Evolutionary conservation across 2,329 filamentous ascomycete species (phyloP).

Genomic region (Ilyonectria mors-panacis): DNA sequence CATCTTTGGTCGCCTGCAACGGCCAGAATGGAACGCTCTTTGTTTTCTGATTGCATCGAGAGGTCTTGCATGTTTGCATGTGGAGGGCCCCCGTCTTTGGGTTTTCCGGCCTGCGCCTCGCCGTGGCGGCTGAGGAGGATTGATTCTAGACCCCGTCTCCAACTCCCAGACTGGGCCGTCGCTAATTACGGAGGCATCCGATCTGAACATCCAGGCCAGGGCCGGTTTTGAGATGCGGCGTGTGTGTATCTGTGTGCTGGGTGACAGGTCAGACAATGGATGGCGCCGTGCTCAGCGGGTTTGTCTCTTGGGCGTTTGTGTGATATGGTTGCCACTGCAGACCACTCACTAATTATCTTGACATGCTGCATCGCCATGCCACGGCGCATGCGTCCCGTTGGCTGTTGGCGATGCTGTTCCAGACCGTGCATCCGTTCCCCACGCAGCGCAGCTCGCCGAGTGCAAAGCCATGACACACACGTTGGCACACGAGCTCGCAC

Average conservation of each 20-base stretch:
- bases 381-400: neutral
- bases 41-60: neutral
- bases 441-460: neutral
- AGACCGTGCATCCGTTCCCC: neutral
- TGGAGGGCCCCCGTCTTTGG: neutral
- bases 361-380: neutral
- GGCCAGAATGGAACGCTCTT: neutral
- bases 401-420: neutral
- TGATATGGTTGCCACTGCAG: neutral
- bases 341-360: neutral
- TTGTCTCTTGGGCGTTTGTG: slow-evolving; percentile 5
- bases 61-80: too few relatives aligned
- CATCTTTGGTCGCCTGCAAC: neutral
- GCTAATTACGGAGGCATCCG: neutral
- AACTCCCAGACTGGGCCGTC: too few relatives aligned
- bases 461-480: neutral
- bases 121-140: slow-evolving; percentile 3
- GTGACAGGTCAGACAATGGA: slow-evolving; percentile 3
- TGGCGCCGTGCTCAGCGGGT: neutral
- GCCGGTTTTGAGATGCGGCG: neutral
- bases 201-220: neutral
- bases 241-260: slow-evolving; percentile 1
- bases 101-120: slow-evolving; percentile 1
- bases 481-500: neutral
- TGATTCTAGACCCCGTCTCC: neutral